Percentiles rank a stretch among this genome's conserved stretches.
Conservation (phyloP, 768 basidiomycete genomes). For the Lactarius quietus region DNA sequence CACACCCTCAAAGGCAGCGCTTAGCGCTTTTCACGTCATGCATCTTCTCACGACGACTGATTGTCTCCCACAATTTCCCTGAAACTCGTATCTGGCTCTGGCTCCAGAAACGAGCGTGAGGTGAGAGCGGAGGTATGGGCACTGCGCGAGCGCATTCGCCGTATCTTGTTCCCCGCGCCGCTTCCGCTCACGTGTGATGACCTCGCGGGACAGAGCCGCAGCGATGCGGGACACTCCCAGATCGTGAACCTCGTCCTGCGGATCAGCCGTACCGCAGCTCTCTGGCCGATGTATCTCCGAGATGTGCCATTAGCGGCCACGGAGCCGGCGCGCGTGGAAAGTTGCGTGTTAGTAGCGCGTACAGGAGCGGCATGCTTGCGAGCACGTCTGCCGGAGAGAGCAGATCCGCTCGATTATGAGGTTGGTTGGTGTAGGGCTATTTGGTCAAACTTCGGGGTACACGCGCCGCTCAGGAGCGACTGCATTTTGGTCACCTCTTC, state of each 20-base stretch:
- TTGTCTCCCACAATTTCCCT: conserved; percentile 20
- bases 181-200: conserved; percentile 45
- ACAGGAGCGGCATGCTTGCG: conserved; percentile 51
- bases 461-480: conserved; percentile 56
- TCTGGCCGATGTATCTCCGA: too few relatives aligned
- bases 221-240: conserved; percentile 53
- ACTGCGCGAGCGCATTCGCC: conserved; percentile 45
- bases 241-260: conserved; percentile 52
- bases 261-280: conserved; percentile 43
- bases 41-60: neutral
- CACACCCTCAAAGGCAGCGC: too few relatives aligned
- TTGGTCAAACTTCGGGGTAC: conserved; percentile 63
- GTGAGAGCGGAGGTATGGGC: conserved; percentile 39
- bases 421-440: conserved; percentile 37
- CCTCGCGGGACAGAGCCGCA: conserved; percentile 65
- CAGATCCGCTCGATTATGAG: conserved; percentile 76
- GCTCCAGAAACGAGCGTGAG: conserved; percentile 57
- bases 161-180: conserved; percentile 42
- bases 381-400: conserved; percentile 75
- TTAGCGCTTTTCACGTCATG: too few relatives aligned
- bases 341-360: conserved; percentile 52
- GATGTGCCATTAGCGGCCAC: too few relatives aligned
- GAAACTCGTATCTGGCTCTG: conserved; percentile 49
- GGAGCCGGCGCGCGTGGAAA: conserved; percentile 67
- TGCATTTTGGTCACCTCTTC: conserved; percentile 62